These are phyloP conservation scores for Pseudozyma pruni DNA, from an alignment of 1,284 basidiomycete species.

Conservation along the genomic window DNA sequence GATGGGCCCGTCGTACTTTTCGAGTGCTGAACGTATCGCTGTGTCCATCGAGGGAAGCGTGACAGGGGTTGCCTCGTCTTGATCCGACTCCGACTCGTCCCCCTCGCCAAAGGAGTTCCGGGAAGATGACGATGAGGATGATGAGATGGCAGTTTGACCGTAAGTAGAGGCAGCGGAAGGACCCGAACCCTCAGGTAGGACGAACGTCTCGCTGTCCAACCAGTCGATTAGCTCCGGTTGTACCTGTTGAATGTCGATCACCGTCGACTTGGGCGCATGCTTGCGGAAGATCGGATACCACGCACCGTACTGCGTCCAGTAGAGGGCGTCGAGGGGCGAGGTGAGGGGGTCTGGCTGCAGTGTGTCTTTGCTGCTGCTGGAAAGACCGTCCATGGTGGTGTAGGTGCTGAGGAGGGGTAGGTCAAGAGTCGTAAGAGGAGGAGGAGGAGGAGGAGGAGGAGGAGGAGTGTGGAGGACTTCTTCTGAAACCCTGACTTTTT, in stretches of 20 bases:
- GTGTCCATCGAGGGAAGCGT: slow-evolving; percentile 74
- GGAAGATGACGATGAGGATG: slow-evolving; percentile 62
- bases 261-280: slow-evolving; percentile 79
- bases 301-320: slow-evolving; percentile 76
- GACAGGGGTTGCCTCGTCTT: too few relatives aligned
- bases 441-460: neutral
- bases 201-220: slow-evolving; percentile 81
- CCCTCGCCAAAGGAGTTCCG: slow-evolving; percentile 74
- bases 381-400: slow-evolving; percentile 5
- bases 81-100: slow-evolving; percentile 39
- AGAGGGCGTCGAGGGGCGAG: slow-evolving; percentile 74
- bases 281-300: slow-evolving; percentile 84
- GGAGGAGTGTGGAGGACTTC: neutral
- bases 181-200: slow-evolving; percentile 84
- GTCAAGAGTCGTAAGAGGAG: neutral
- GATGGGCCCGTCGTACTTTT: slow-evolving; percentile 77
- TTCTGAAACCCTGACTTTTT: slow-evolving; percentile 1
- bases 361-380: neutral
- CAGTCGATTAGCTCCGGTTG: slow-evolving; percentile 77
- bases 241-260: slow-evolving; percentile 76
- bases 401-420: too few relatives aligned
- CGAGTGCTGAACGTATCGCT: slow-evolving; percentile 77
- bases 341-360: slow-evolving; percentile 64
- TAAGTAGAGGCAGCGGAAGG: slow-evolving; percentile 44
- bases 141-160: neutral